Evolutionary conservation across 208 protist genomes (phyloP).

Genomic region (Porcisia deanei): DNA sequence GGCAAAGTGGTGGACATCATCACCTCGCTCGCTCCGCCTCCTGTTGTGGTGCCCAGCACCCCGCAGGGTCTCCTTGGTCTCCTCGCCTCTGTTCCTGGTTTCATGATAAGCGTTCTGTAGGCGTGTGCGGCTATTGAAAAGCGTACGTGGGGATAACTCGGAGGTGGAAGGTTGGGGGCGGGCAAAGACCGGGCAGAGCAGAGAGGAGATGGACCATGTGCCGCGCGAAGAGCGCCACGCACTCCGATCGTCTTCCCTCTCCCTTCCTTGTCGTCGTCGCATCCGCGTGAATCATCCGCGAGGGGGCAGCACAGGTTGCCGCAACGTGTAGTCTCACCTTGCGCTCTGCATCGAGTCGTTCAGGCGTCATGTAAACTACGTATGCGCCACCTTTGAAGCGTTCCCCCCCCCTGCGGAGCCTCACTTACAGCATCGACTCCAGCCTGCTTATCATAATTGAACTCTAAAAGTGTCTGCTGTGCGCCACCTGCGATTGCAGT

Average conservation of each 20-base stretch:
- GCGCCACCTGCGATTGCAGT: neutral
- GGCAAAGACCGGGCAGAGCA: too few relatives aligned
- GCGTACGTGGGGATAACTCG: too few relatives aligned
- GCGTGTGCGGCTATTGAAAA: neutral
- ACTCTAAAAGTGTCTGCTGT: neutral
- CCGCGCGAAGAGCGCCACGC: neutral
- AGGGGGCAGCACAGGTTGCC: neutral
- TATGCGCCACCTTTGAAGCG: neutral
- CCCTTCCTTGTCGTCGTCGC: neutral
- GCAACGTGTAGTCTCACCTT: neutral
- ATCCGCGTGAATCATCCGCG: neutral
- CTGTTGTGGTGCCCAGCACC: slow-evolving; percentile 40
- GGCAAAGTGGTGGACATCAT: slow-evolving; percentile 53
- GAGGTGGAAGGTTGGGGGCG: too few relatives aligned
- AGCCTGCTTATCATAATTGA: neutral
- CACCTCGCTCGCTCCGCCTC: slow-evolving; percentile 58
- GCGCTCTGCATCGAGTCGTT: neutral
- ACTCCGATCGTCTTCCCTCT: neutral
- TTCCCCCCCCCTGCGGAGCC: neutral
- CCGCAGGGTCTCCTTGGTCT: slow-evolving; percentile 79
- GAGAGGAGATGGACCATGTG: neutral
- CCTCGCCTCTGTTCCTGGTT: slow-evolving; percentile 58
- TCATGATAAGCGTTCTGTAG: slow-evolving; percentile 64
- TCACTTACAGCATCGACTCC: neutral
- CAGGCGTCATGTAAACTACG: neutral